Evolutionary conservation across 148 eudicot species (phyloP), one percentile per base, ranked within the genome.

Genomic region (Selenicereus undatus): DNA sequence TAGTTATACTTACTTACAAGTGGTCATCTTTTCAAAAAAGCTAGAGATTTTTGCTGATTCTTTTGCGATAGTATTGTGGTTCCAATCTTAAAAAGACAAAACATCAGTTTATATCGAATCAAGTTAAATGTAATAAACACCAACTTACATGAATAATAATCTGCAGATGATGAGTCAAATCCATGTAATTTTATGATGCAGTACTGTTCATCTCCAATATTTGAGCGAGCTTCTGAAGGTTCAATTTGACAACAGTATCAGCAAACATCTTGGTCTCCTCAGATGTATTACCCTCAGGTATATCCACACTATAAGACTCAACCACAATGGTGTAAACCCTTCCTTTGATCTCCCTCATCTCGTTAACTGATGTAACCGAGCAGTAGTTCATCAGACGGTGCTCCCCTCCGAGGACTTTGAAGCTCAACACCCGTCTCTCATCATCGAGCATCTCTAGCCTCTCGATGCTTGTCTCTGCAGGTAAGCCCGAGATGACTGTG

Each of bases 401-500:
- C 48, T 91, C 91, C n/a, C 94, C 94, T 71, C 90, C 93, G 13
- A 89, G 77, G 56, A 87, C 82, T 73, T 81, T 86, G 73, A 91
- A 91, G 43, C 91, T 88, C 30, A 89, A 70, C 52, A 90, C 76
- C 29, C 82, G 89, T 74, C 80, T 81, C 72, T 88, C 89, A 51
- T 91, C 94, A 73, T 91, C 90, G 32, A 91, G 68, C 52, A 91
- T 73, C 82, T 91, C 95, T 50, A 91, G 83, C 79, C 93, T 81
- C 80, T 91, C 95, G 0, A 91, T 91, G 83, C 91, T 90, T n/a
- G 93, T 90, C 11, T 87, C 84, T 26, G 95, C 93, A 17, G 95
- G 95, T 69, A 91, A 66, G 26, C 95, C 93, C 7, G 95, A 91
- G 22, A 91, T 84, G 51, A 91, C 90, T 56, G 76, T 77, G 32